Percentiles rank a stretch among this genome's conserved stretches.
These are phyloP conservation scores for Blakeslea trispora DNA, from an alignment of 371 early-diverging fungal genomes.

Conservation along the genomic window DNA sequence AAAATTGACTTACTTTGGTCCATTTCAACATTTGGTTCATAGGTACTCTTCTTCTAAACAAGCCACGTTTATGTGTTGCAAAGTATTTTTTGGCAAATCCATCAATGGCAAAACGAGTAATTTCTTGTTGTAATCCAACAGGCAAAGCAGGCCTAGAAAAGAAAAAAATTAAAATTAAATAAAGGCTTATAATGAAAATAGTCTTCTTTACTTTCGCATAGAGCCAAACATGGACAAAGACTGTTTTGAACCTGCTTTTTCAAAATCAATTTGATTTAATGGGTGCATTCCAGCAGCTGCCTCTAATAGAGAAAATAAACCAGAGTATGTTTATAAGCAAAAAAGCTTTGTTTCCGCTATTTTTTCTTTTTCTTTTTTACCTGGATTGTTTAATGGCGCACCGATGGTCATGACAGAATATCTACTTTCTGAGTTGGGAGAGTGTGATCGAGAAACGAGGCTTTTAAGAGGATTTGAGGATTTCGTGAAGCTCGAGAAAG, in stretches of 20 bases:
- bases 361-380: too few relatives aligned
- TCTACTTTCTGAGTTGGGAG: conserved; percentile 11
- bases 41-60: conserved; percentile 83
- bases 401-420: conserved; percentile 4
- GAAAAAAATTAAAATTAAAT: neutral
- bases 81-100: conserved; percentile 94
- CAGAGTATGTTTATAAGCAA: too few relatives aligned
- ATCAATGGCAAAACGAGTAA: conserved; percentile 84
- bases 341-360: too few relatives aligned
- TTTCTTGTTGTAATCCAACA: conserved; percentile 66
- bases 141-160: conserved; percentile 55
- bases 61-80: conserved; percentile 83
- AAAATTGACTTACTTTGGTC: conserved; percentile 56
- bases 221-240: neutral
- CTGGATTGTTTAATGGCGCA: conserved; percentile 28
- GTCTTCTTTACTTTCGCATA: conserved; percentile 14
- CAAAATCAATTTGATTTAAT: conserved; percentile 27
- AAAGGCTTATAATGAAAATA: too few relatives aligned
- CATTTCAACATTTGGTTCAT: conserved; percentile 84
- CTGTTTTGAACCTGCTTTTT: conserved; percentile 2
- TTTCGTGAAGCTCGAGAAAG: conserved; percentile 29
- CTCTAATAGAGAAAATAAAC: too few relatives aligned
- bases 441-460: conserved; percentile 25
- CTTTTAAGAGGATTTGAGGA: conserved; percentile 36
- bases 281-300: conserved; percentile 57